A percentile compares a stretch with the other conserved stretches of the same genome.
phyloP scores from a whole-genome alignment of 805 yeast genomes.

The Candida maris region DNA sequence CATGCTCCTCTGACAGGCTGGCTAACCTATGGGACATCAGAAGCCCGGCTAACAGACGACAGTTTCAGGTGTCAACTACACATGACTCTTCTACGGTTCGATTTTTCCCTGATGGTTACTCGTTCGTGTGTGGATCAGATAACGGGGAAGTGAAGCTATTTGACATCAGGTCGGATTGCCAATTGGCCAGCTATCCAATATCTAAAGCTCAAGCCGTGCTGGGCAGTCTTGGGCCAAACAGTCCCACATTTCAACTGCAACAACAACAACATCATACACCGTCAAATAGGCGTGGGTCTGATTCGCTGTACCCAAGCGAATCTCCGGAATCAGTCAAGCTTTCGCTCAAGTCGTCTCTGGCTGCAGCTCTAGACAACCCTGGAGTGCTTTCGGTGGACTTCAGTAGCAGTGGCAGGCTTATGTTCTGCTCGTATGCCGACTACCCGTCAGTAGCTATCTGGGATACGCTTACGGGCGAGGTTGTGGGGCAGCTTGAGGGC shows the following conservation, averaged over 20 bases:
- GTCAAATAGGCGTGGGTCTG: conserved; percentile 4
- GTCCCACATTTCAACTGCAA: conserved; percentile 3
- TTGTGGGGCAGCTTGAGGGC: conserved; percentile 64
- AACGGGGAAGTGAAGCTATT: conserved; percentile 68
- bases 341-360: conserved; percentile 26
- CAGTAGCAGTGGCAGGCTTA: conserved; percentile 67
- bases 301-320: conserved; percentile 9
- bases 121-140: conserved; percentile 74
- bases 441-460: conserved; percentile 64
- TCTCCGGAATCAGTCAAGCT: conserved; percentile 22
- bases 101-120: conserved; percentile 66
- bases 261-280: conserved; percentile 12
- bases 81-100: conserved; percentile 59
- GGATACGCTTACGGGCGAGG: conserved; percentile 66
- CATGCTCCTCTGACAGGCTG: conserved; percentile 68
- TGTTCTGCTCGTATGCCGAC: conserved; percentile 75
- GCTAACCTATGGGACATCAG: conserved; percentile 66
- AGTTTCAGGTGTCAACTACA: conserved; percentile 47
- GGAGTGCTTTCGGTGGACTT: conserved; percentile 73
- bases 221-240: conserved; percentile 8
- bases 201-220: conserved; percentile 30
- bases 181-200: conserved; percentile 36
- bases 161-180: conserved; percentile 77
- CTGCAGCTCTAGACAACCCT: conserved; percentile 47
- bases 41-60: conserved; percentile 36